Evolutionary conservation across 2,329 filamentous ascomycete genomes (phyloP).

Genomic region (Colletotrichum higginsianum): DNA sequence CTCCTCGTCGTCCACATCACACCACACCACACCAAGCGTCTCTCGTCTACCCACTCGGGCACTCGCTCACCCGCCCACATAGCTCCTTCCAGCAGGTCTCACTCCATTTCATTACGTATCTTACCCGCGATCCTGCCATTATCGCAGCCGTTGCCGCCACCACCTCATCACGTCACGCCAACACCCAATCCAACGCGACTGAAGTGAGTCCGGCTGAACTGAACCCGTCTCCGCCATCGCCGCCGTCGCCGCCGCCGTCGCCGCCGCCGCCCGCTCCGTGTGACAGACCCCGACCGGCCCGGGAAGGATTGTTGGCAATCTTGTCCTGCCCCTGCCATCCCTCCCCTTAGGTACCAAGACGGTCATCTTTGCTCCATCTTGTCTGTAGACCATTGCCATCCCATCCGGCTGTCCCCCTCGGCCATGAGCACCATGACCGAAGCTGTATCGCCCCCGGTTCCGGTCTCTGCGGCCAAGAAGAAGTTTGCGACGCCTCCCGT

Average conservation of each 20-base stretch:
- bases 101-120: slow-evolving; percentile 31
- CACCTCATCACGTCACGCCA: slow-evolving; percentile 2
- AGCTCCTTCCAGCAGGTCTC: background rate
- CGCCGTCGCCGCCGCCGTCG: background rate
- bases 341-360: background rate
- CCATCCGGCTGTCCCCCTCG: background rate
- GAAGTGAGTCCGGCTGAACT: background rate
- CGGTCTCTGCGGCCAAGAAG: slow-evolving; percentile 48
- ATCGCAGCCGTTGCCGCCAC: background rate
- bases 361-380: background rate
- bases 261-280: slow-evolving; percentile 30
- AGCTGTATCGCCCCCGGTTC: slow-evolving; percentile 28
- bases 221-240: background rate
- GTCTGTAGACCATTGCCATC: background rate
- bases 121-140: slow-evolving; percentile 13
- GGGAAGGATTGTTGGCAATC: slow-evolving; percentile 15
- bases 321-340: background rate
- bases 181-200: background rate
- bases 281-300: slow-evolving; percentile 32
- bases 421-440: slow-evolving; percentile 44
- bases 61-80: background rate
- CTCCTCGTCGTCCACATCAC: slow-evolving; percentile 8
- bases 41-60: background rate
- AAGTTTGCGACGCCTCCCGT: slow-evolving; percentile 64
- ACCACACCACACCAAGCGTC: background rate